These are phyloP conservation scores for Triticum turgidum DNA, from an alignment of 176 grass and related monocot species.

Conservation along the genomic window DNA sequence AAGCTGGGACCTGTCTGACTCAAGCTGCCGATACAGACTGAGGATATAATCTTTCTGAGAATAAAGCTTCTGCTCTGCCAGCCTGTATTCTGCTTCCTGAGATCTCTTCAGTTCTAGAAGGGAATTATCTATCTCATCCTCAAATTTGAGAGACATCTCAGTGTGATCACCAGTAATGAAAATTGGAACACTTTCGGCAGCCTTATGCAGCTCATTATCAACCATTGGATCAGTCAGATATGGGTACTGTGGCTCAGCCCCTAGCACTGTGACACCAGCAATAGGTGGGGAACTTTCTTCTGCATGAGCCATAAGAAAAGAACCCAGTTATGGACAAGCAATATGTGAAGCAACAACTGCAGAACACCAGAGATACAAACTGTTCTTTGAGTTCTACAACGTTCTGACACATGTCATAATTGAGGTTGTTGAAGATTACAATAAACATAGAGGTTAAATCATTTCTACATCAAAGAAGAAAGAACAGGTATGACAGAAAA, in stretches of 20 bases:
- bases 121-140: slow-evolving; percentile 59
- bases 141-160: slow-evolving; percentile 55
- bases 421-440: slow-evolving; percentile 1
- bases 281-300: slow-evolving; percentile 33
- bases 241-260: slow-evolving; percentile 32
- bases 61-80: slow-evolving; percentile 80
- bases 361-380: slow-evolving; percentile 14
- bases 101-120: slow-evolving; percentile 70
- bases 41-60: slow-evolving; percentile 74
- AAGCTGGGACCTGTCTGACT: slow-evolving; percentile 54
- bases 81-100: slow-evolving; percentile 59
- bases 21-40: slow-evolving; percentile 60
- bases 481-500: background rate
- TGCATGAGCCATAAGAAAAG: slow-evolving; percentile 34
- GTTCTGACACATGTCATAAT: background rate
- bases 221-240: slow-evolving; percentile 29
- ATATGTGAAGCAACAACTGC: background rate
- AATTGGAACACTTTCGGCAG: slow-evolving; percentile 18
- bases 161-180: slow-evolving; percentile 52
- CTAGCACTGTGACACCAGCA: slow-evolving; percentile 39
- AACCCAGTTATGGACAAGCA: slow-evolving; percentile 28
- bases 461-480: slow-evolving; percentile 16
- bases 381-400: background rate
- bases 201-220: slow-evolving; percentile 24
- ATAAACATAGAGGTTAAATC: background rate